A percentile compares a stretch with the other conserved stretches of the same genome.
phyloP scores from a whole-genome alignment of 768 basidiomycete species.

The Russula sp. region DNA sequence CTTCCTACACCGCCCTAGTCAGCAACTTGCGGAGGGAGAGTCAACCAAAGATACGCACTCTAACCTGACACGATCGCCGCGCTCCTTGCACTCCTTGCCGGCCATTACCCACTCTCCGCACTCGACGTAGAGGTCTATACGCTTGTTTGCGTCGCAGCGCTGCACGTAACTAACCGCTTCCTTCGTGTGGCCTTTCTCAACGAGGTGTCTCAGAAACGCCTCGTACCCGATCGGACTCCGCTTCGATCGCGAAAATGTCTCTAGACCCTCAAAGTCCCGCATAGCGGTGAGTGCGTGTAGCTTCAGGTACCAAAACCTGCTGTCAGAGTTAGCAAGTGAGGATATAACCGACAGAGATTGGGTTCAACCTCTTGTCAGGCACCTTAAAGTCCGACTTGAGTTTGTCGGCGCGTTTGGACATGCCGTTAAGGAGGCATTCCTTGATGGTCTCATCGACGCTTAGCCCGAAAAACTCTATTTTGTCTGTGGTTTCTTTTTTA shows the following conservation, averaged over 20 bases:
- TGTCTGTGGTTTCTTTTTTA: constrained; percentile 78
- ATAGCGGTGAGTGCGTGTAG: constrained; percentile 73
- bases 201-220: constrained; percentile 74
- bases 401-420: constrained; percentile 86
- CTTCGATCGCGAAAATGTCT: constrained; percentile 78
- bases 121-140: constrained; percentile 82
- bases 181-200: constrained; percentile 63
- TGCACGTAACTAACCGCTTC: constrained; percentile 76
- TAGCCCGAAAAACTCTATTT: constrained; percentile 72
- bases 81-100: constrained; percentile 84
- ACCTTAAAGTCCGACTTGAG: constrained; percentile 88
- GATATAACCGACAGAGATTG: neutral
- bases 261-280: constrained; percentile 82
- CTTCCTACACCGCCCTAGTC: constrained; percentile 42
- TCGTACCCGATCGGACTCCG: constrained; percentile 96
- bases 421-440: constrained; percentile 66
- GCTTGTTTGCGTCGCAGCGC: constrained; percentile 75
- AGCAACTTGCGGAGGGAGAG: constrained; percentile 12
- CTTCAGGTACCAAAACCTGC: constrained; percentile 92
- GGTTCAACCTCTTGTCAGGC: constrained; percentile 79
- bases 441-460: constrained; percentile 87
- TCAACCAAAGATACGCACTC: constrained; percentile 49
- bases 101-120: constrained; percentile 90
- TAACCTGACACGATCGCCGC: constrained; percentile 75
- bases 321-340: neutral